Conservation (phyloP, 2,329 filamentous ascomycete species). For the Magnaporthiopsis incrustans region DNA sequence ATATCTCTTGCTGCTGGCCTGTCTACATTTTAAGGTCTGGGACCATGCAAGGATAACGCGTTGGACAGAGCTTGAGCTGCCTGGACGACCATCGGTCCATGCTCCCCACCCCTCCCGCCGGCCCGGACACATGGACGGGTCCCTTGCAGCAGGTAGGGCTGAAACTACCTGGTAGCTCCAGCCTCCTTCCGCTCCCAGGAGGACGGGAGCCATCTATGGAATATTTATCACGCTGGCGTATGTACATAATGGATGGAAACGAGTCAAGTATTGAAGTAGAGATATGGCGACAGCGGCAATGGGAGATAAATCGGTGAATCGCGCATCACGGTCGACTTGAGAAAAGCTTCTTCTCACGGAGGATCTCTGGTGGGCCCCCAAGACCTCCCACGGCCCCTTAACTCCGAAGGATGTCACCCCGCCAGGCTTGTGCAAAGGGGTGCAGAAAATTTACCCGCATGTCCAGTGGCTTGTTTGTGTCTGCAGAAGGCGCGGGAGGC, state of each 20-base stretch:
- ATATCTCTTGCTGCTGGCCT: not conserved
- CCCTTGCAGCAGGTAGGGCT: not conserved
- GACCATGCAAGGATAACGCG: not conserved
- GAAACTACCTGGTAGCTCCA: not conserved
- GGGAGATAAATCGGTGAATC: too few species aligned
- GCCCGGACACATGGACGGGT: not conserved
- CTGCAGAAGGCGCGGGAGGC: too few species aligned
- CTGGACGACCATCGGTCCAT: not conserved
- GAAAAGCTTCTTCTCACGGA: not conserved
- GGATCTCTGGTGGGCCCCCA: not conserved
- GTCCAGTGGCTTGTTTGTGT: too few species aligned
- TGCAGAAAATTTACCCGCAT: too few species aligned
- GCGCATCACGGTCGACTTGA: too few species aligned
- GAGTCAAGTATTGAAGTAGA: too few species aligned
- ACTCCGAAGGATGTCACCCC: not conserved
- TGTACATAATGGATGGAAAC: too few species aligned
- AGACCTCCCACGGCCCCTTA: not conserved
- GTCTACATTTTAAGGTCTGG: not conserved
- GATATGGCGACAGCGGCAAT: too few species aligned
- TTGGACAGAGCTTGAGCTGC: not conserved
- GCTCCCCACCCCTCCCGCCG: not conserved
- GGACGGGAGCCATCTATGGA: too few species aligned
- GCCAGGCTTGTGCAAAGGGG: not conserved
- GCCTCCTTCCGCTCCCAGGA: not conserved
- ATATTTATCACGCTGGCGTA: too few species aligned